Base-by-base conservation (phyloP, 805 yeast genomes). In the Komagataella mondaviorum region DNA sequence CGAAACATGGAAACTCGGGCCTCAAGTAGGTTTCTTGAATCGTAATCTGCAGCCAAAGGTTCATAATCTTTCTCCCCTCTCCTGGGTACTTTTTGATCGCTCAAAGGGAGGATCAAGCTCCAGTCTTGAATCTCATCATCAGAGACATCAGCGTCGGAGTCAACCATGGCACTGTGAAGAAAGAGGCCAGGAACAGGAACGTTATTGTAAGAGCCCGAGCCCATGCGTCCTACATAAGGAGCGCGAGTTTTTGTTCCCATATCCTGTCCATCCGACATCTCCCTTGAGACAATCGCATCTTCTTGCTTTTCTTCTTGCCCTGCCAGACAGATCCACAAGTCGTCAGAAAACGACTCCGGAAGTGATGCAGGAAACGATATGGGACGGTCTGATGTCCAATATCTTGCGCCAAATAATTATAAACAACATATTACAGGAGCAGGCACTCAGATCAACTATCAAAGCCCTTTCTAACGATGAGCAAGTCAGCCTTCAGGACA, bases 11-110 rank as follows among this genome's bases (percentile, higher is more conserved):
- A 80, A 30, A 75, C 66, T 51, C 86, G 69, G 8, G 91, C 79
- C 23, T 70, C 70, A 8, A 68, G 66, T 4, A 90, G 69, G 16
- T 58, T 56, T 18, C 52, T 51, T 10, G 49, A 52, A 53, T 68
- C 71, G 52, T 67, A 67, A 4, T 60, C 56, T 8, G 50, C 50
- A 6, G 24, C 23, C 43, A 65, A 49, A 0, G 95, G 96, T 54
- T 81, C 95, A 56, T 80, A 85, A 56, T 87, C 96, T 62, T 90
- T 90, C 52, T 81, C 89, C 2, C 96, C 96, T 54, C 91, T 69
- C 56, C 80, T 84, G 2, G 90, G 90, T 1, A 82, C 46, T 54
- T 51, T 51, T 50, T 6, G 48, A n/a, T 23, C 23, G 4, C 61
- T 53, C 10, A 67, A 47, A 49, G 59, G 60, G 4, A 65, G 59